Evolutionary conservation across 1,284 basidiomycete species (phyloP).

Genomic region (Tilletia horrida): DNA sequence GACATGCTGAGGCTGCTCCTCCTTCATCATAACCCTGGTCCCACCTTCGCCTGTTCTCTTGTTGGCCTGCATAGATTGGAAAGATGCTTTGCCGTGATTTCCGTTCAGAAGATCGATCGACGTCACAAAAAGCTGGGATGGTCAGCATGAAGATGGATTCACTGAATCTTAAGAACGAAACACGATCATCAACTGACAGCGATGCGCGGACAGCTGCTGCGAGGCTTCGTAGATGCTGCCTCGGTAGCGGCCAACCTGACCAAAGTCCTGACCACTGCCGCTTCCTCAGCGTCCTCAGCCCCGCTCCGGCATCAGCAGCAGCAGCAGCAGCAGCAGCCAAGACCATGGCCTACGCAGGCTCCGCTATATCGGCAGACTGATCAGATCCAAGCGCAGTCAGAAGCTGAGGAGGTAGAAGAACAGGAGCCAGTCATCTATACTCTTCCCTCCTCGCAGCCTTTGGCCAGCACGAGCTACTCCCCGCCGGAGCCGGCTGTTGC

Average conservation of each 20-base stretch:
- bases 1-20: no score
- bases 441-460: not conserved
- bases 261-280: slow-evolving; percentile 7
- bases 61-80: no score
- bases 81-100: no score
- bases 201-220: slow-evolving; percentile 9
- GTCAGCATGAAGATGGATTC: no score
- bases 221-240: not conserved
- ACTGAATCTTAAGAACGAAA: no score
- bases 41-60: no score
- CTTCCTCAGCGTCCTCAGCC: not conserved
- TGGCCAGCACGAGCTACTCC: not conserved
- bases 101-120: no score
- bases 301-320: not conserved
- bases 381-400: not conserved
- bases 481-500: not conserved
- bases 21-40: no score
- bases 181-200: no score
- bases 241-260: slow-evolving; percentile 7
- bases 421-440: not conserved
- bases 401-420: not conserved
- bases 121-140: no score
- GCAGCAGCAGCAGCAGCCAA: not conserved
- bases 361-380: no score
- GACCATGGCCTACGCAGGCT: slow-evolving; percentile 12